These are phyloP conservation scores for Aphanomyces stellatus DNA, from an alignment of 352 stramenopile genomes.

Conservation along the genomic window DNA sequence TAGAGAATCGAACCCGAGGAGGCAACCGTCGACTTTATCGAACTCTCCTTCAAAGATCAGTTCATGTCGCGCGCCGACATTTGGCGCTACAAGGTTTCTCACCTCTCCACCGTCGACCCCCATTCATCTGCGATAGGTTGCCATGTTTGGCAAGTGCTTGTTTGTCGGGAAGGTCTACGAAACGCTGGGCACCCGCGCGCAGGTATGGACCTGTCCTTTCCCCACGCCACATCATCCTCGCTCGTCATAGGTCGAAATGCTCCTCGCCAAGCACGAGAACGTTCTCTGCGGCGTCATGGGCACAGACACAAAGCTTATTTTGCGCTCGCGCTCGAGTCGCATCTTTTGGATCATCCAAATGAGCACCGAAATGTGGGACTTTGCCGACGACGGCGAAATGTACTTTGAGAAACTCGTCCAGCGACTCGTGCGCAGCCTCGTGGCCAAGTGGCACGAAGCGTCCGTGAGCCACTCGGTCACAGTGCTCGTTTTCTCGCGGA, in stretches of 20 bases:
- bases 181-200: slow-evolving; percentile 69
- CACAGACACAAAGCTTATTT: slow-evolving; percentile 95
- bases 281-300: slow-evolving; percentile 90
- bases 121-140: slow-evolving; percentile 24
- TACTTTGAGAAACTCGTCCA: slow-evolving; percentile 90
- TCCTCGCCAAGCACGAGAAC: slow-evolving; percentile 56
- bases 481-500: slow-evolving; percentile 87
- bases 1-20: slow-evolving; percentile 46
- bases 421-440: slow-evolving; percentile 56
- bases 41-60: slow-evolving; percentile 86
- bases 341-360: slow-evolving; percentile 98
- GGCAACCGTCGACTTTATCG: slow-evolving; percentile 72
- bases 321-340: slow-evolving; percentile 88
- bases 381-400: slow-evolving; percentile 72
- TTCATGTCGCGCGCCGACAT: slow-evolving; percentile 87
- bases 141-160: slow-evolving; percentile 61
- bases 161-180: slow-evolving; percentile 68
- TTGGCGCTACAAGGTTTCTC: slow-evolving; percentile 63
- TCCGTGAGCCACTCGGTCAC: slow-evolving; percentile 87
- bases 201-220: slow-evolving; percentile 36
- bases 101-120: background rate
- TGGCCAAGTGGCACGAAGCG: slow-evolving; percentile 77
- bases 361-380: slow-evolving; percentile 92
- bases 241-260: slow-evolving; percentile 48
- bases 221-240: background rate